Base-by-base conservation (phyloP, 495 filamentous ascomycete genomes). In the Penicillium roqueforti region DNA sequence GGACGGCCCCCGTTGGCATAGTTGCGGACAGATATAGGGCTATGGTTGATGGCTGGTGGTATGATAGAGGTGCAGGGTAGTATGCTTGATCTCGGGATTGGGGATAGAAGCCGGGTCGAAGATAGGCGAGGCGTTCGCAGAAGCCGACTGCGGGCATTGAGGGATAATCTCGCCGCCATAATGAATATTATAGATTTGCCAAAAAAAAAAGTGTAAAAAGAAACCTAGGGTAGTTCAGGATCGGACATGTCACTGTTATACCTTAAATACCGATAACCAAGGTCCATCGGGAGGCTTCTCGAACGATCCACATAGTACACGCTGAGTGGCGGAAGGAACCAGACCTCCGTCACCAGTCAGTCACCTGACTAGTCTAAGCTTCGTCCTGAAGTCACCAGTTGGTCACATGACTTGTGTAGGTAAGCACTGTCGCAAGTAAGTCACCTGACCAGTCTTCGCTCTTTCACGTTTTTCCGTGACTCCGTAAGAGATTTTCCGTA, bases 1-100 rank as follows among this genome's bases (percentile, higher is more conserved):
- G 91, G 88, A n/a, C 72, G 68, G 48, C 87, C 89, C 77, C 87
- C 89, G 77, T 79, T 87, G 23, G 87, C 84, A 74, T 96, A 96
- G 34, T 63, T 67, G 54, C 92, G 69, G 3, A 63, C 53, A 7
- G 63, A 46, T n/a, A 58, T 37, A 0, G 68, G 44, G 4, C 46
- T 42, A 14, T 34, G 9, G 42, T 58, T 58, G 18, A 43, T 34
- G 10, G 43, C 7, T 25, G 62, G 45, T 18, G 49, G 36, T 26
- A 62, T 53, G 7, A 67, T 45, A 36, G 57, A 51, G 26, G 61
- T 32, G 39, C 61, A 63, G 25, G 59, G 41, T 18, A 67, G 58
- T 28, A 54, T 34, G 16, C 58, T 59, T 43, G 63, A 54, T 45
- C 60, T 60, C 31, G 59, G 54, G n/a, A 52, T 57, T 16, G 63